Evolutionary conservation across 441 rosid species (phyloP), one percentile per base, ranked within the genome.

Genomic region (Bocquillonia castaneifolia): DNA sequence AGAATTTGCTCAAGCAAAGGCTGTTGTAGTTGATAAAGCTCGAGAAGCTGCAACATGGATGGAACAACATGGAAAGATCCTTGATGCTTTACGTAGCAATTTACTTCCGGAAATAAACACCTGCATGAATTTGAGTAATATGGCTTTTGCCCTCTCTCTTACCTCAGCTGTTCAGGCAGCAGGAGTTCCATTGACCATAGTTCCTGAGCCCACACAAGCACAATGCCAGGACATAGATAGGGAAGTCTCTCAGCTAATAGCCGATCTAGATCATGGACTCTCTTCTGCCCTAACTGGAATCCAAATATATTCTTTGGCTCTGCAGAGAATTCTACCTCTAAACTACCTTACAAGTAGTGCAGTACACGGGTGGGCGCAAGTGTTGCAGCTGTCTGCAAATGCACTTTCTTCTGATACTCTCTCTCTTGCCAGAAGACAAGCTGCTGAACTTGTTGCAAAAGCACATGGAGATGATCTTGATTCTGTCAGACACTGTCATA

Each of bases 121-220:
- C 65, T 78, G 79, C 80, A 64, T 79, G 57, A 80, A 79, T 69
- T 73, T 90, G 79, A 80, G 80, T 67, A 82, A 76, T 67, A 78
- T 76, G 71, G 68, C 75, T 54, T 89, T 84, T 77, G 78, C 89
- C 64, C 59, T 92, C 70, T 90, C 96, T 73, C 93, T 94, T 79
- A 86, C 83, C 69, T 88, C 97, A 36, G 99, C 99, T 72, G 98
- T 92, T 77, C 75, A 85, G 59, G 89, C 78, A 67, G 92, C 97
- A 52, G 96, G 97, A 60, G 88, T 94, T 74, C 99, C 96, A 66
- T 82, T 92, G 79, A 86, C 98, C 73, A 81, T 94, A 47, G 98
- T 94, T 80, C 98, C 99, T 64, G 99, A 94, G 84, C 99, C 99
- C 63, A 94, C 98, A 44, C 98, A 83, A 83, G 93, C 79, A 70